Conservation (phyloP, 2,329 filamentous ascomycete species). For the Orbilia oligospora region DNA sequence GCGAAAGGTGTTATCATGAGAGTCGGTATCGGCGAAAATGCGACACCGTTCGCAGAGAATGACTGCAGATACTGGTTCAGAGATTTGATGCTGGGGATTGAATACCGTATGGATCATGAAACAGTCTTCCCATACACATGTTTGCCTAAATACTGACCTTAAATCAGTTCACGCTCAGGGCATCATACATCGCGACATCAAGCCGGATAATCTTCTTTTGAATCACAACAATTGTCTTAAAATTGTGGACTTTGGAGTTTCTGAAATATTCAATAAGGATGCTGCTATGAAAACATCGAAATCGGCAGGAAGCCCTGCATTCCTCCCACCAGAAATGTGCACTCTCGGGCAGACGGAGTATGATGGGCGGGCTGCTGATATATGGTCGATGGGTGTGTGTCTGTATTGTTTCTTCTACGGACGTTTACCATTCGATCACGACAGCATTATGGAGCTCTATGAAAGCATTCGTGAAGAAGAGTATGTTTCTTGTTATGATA, state of each 20-base stretch:
- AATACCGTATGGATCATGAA: conserved; percentile 78
- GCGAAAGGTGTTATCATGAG: conserved; percentile 98
- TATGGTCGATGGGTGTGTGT: conserved; percentile 98
- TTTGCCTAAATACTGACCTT: conserved; percentile 60
- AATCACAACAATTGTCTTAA: conserved; percentile 95
- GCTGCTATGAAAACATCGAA: conserved; percentile 91
- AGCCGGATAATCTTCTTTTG: conserved; percentile 93
- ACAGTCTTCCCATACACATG: not conserved
- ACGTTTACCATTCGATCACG: conserved; percentile 84
- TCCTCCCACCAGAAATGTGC: conserved; percentile 93
- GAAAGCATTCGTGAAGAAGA: conserved; percentile 84
- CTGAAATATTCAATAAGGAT: conserved; percentile 95
- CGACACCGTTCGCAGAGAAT: conserved; percentile 85
- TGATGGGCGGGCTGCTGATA: conserved; percentile 89
- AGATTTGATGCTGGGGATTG: conserved; percentile 92
- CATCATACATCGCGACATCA: conserved; percentile 96
- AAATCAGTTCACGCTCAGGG: conserved; percentile 86
- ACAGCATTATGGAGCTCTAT: conserved; percentile 86
- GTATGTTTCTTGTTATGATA: conserved; percentile 39
- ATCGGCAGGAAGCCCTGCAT: conserved; percentile 93
- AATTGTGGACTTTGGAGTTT: conserved; percentile 98
- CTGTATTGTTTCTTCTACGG: conserved; percentile 94
- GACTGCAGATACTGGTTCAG: conserved; percentile 92
- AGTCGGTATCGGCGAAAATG: conserved; percentile 85
- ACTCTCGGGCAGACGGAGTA: conserved; percentile 87